A percentile compares a stretch with the other conserved stretches of the same genome.
These are phyloP conservation scores for Sporothrix phasma DNA, from an alignment of 2,329 filamentous ascomycete genomes.

Conservation along the genomic window DNA sequence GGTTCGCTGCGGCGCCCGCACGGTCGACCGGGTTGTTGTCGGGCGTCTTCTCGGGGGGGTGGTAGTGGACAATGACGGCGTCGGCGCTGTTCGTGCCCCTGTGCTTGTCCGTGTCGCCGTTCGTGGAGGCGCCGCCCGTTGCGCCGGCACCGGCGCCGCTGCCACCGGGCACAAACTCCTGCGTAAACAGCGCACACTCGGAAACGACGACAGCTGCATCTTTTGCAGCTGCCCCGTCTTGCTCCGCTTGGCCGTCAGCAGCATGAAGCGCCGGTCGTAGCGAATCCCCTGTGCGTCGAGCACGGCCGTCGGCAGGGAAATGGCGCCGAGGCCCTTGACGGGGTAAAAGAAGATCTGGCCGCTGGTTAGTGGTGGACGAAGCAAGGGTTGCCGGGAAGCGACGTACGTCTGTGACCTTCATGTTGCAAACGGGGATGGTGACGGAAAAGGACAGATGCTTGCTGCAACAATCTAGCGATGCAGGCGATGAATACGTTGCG, in stretches of 20 bases:
- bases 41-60: constrained; percentile 11
- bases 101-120: no score
- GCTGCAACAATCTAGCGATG: not conserved
- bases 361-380: not conserved
- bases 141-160: not conserved
- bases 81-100: not conserved
- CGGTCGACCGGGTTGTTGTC: constrained; percentile 21
- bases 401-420: constrained; percentile 12
- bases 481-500: not conserved
- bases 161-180: constrained; percentile 35
- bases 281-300: constrained; percentile 52
- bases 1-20: not conserved
- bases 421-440: not conserved
- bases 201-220: constrained; percentile 49
- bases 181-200: constrained; percentile 55
- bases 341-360: constrained; percentile 59
- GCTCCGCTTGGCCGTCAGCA: constrained; percentile 40
- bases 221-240: constrained; percentile 36
- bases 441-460: not conserved
- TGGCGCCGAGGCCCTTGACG: constrained; percentile 60
- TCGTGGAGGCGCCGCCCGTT: not conserved
- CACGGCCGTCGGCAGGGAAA: constrained; percentile 41
- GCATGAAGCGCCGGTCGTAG: constrained; percentile 62
- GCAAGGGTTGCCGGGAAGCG: not conserved
- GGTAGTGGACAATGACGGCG: constrained; percentile 36